Evolutionary conservation across 345 rosid genomes (phyloP).

Genomic region (Corchorus olitorius): DNA sequence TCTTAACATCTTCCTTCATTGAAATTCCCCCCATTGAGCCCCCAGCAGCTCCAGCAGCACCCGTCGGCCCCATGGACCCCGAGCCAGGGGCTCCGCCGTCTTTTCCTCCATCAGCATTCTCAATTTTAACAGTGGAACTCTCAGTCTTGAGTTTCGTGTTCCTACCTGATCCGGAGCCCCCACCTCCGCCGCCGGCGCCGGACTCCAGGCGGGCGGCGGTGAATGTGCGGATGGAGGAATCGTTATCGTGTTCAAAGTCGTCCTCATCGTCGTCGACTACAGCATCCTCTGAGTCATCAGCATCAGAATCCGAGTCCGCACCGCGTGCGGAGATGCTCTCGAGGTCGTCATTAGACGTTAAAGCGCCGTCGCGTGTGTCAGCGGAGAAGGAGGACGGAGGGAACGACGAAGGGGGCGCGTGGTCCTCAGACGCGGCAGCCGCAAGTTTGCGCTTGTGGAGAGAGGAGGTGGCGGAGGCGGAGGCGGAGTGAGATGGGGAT

Average conservation of each 20-base stretch:
- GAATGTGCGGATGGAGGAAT: slow-evolving; percentile 86
- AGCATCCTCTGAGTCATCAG: slow-evolving; percentile 86
- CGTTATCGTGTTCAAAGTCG: slow-evolving; percentile 67
- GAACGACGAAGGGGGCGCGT: slow-evolving; percentile 67
- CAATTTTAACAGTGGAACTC: slow-evolving; percentile 65
- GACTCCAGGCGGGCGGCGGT: slow-evolving; percentile 82
- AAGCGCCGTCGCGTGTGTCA: slow-evolving; percentile 90
- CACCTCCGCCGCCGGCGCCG: slow-evolving; percentile 35
- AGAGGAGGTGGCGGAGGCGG: slow-evolving; percentile 92
- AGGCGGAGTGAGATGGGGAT: slow-evolving; percentile 97
- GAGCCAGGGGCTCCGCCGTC: slow-evolving; percentile 51
- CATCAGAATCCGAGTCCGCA: slow-evolving; percentile 74
- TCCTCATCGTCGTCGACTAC: slow-evolving; percentile 95
- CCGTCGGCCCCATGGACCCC: slow-evolving; percentile 38
- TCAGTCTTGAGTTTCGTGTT: slow-evolving; percentile 73
- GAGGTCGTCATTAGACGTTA: slow-evolving; percentile 94
- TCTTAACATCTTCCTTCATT: slow-evolving; percentile 79
- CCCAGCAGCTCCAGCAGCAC: slow-evolving; percentile 35
- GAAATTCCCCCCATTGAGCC: slow-evolving; percentile 50
- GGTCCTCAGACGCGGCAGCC: slow-evolving; percentile 73
- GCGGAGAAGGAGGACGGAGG: slow-evolving; percentile 92
- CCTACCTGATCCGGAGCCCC: slow-evolving; percentile 44
- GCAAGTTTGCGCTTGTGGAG: slow-evolving; percentile 94
- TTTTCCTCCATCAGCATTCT: slow-evolving; percentile 68
- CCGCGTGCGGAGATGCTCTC: slow-evolving; percentile 98